Base-by-base conservation (phyloP, 2,329 filamentous ascomycete species). In the Paecilomyces sp. region DNA sequence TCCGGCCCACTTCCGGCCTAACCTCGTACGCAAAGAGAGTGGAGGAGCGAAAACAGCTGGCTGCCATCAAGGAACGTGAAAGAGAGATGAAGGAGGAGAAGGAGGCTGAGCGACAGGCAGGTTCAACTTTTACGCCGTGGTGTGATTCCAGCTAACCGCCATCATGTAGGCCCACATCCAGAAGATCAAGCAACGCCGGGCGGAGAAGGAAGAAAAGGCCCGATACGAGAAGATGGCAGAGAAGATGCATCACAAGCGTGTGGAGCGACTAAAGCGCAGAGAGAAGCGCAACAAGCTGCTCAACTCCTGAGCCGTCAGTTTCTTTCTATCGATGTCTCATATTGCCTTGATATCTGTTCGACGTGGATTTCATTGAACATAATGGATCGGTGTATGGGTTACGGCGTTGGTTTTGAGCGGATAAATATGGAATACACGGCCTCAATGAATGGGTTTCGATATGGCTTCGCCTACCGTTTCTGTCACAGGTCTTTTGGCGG, bases 81-180 rank as follows among this genome's bases (percentile, higher is more conserved):
- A 92, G 90, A 77, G 92, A 97, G 76, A 86, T 99, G 86, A 95
- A 93, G 80, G 90, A 92, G 0, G 94, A 97, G 79, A 97, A 96
- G 78, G 92, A 96, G 72, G 85, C 88, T n/a, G 88, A 89, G 75
- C 84, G 91, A 77, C 82, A 93, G 82, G 92, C 94, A 76, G 63
- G 22, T 34, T 33, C 22, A 18, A 30, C 8, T 47, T n/a, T 31
- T 25, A 34, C 47, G 4, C 18, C 5, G n/a, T 11, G 22, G 5
- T 60, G 47, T 22, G 12, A 25, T 25, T 50, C 18, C 53, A 47
- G 54, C 59, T 58, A 53, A 61, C 56, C 31, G 18, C 57, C 31
- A 28, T 28, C 25, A n/a, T 28, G 12, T 59, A 96, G 90, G 83
- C 84, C 71, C 87, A 87, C 66, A 86, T 94, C 58, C 84, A 92